Percentiles rank a stretch among this genome's conserved stretches.
Conservation (phyloP, 73 alveolate genomes). For the Breviolum minutum region DNA sequence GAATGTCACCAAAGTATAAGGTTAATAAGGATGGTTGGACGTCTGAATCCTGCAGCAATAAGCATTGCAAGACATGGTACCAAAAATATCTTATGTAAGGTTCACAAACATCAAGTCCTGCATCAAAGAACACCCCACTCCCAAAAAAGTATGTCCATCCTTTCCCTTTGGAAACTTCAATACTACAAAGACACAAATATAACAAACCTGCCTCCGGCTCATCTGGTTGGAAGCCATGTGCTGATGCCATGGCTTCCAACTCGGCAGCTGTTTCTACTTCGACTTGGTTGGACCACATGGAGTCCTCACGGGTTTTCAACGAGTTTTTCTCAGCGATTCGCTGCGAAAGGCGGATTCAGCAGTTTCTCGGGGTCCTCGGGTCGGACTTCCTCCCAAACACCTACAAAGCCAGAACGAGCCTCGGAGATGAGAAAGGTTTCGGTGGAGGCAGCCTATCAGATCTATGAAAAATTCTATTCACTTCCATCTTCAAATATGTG, state of each 20-base stretch:
- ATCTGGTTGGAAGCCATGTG: not conserved
- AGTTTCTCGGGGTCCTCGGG: slow-evolving; percentile 14
- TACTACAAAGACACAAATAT: not conserved
- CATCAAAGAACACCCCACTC: too few relatives aligned
- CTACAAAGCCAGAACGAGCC: slow-evolving; percentile 53
- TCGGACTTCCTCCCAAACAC: slow-evolving; percentile 32
- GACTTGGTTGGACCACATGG: slow-evolving; percentile 71
- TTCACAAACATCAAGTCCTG: too few relatives aligned
- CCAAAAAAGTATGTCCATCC: not conserved
- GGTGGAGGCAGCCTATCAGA: too few relatives aligned
- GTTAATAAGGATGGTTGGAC: too few relatives aligned
- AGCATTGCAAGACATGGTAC: too few relatives aligned
- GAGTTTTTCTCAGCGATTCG: not conserved
- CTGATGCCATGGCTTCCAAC: not conserved
- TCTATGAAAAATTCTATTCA: too few relatives aligned
- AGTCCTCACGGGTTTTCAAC: not conserved
- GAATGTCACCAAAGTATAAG: too few relatives aligned
- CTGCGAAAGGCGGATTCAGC: not conserved
- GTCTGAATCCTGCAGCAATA: too few relatives aligned
- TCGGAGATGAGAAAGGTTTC: not conserved
- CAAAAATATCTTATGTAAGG: too few relatives aligned
- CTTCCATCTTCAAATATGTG: too few relatives aligned
- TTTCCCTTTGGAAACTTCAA: not conserved
- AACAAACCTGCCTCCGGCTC: not conserved
- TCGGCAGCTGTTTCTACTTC: slow-evolving; percentile 36